phyloP scores from a whole-genome alignment of 108 stramenopile genomes.

The Phaeodactylum tricornutum region DNA sequence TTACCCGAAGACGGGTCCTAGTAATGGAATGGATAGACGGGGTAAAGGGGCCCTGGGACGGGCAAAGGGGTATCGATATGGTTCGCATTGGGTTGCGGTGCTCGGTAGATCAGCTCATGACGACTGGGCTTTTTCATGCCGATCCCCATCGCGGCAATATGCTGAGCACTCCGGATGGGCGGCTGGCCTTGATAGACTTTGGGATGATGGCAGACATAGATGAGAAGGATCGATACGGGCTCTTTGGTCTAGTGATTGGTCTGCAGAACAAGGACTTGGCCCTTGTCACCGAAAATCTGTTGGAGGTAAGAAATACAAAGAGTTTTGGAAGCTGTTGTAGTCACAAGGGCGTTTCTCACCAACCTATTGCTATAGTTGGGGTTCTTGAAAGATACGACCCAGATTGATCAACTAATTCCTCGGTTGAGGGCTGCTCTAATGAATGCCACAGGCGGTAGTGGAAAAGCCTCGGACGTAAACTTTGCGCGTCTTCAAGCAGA shows the following conservation, averaged over 20 bases:
- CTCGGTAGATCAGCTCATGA: conserved; percentile 80
- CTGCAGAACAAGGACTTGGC: conserved; percentile 78
- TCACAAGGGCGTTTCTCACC: background rate
- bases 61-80: conserved; percentile 74
- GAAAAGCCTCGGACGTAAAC: conserved; percentile 81
- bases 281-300: conserved; percentile 75
- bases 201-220: conserved; percentile 93
- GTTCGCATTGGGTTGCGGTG: conserved; percentile 84
- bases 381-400: conserved; percentile 76
- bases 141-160: conserved; percentile 40
- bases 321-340: conserved; percentile 1
- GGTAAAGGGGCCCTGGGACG: conserved; percentile 81
- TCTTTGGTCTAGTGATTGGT: conserved; percentile 84
- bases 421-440: conserved; percentile 63
- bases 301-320: conserved; percentile 34
- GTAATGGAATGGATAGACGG: conserved; percentile 93
- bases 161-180: conserved; percentile 47
- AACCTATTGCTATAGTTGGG: conserved; percentile 39
- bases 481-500: conserved; percentile 77
- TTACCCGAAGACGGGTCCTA: conserved; percentile 76
- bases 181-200: conserved; percentile 76
- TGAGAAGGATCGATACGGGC: conserved; percentile 83
- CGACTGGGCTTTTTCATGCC: conserved; percentile 59
- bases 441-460: conserved; percentile 78
- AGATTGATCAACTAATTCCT: conserved; percentile 72